Evolutionary conservation across 2,329 filamentous ascomycete species (phyloP), one percentile per base, ranked within the genome.

Genomic region (Parastagonospora nodorum): DNA sequence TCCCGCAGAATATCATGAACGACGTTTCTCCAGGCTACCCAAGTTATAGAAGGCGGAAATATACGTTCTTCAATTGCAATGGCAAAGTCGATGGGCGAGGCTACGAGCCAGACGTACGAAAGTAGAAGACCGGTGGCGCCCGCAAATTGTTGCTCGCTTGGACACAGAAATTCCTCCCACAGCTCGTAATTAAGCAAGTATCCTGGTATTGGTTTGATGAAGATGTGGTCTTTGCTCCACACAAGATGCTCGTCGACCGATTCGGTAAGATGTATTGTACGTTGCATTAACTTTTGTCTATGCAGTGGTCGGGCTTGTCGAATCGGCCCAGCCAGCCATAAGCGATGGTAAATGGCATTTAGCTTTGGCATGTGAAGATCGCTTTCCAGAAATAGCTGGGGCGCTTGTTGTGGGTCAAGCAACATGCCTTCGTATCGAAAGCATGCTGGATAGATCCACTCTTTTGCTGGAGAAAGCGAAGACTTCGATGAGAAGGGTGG

Each of bases 221-320:
- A 53, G 31, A 61, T 55, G 8, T 44, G 8, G 7, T 16, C 19
- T 12, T 50, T 42, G 24, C 37, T 33, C 48, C 51, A 49, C 72
- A 74, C 62, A 0, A 77, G 59, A 55, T 77, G 73, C 9, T 73
- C 53, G 28, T 73, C 64, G 1, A 66, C 55, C 15, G 68, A 52
- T 50, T 76, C 73, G 4, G 68, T 67, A 12, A 74, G 39, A 2
- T 71, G 16, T 15, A 77, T 70, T 2, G 56, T 38, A 11, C 71
- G 69, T 2, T 52, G 51, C 11, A 67, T 55, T 2, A 69, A 45
- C n/a, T 52, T 48, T 40, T 74, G 70, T 5, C 61, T 38, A 49
- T 76, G 71, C 14, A 60, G 41, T 19, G 55, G 49, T 10, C 57
- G 48, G 37, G 48, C 42, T 30, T 45, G 33, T 16, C 10, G 30